A percentile compares a stretch with the other conserved stretches of the same genome.
These are phyloP conservation scores for Panicum hallii DNA, from an alignment of 202 grass and related monocot species.

Conservation along the genomic window DNA sequence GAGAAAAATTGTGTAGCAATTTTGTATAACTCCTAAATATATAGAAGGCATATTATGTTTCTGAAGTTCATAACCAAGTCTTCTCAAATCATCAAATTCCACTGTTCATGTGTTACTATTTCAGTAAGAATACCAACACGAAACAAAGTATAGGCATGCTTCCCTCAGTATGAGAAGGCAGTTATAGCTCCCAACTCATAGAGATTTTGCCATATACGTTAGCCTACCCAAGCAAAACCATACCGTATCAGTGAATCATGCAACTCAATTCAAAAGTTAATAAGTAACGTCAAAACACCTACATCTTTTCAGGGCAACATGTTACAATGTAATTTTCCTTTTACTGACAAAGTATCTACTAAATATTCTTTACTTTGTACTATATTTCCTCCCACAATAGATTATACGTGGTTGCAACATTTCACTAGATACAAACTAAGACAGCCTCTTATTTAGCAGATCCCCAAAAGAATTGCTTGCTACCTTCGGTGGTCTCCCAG, in stretches of 20 bases:
- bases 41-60: not conserved
- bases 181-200: not conserved
- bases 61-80: not conserved
- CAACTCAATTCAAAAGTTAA: not conserved
- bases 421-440: slow-evolving; percentile 26
- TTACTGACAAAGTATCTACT: slow-evolving; percentile 1
- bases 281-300: not conserved
- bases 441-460: not conserved
- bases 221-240: not conserved
- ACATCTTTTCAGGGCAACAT: not conserved
- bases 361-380: not conserved
- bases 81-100: not conserved
- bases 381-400: not conserved
- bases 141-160: not conserved
- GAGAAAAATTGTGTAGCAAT: not conserved
- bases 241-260: not conserved
- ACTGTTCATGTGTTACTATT: not conserved
- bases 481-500: slow-evolving; percentile 99
- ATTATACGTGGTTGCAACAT: not conserved
- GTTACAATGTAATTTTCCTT: not conserved
- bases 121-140: not conserved
- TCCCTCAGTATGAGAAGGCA: not conserved
- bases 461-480: slow-evolving; percentile 10
- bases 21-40: not conserved
- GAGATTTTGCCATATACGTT: not conserved